Evolutionary conservation across 495 filamentous ascomycete species (phyloP).

Genomic region (Recurvomyces mirabilis): DNA sequence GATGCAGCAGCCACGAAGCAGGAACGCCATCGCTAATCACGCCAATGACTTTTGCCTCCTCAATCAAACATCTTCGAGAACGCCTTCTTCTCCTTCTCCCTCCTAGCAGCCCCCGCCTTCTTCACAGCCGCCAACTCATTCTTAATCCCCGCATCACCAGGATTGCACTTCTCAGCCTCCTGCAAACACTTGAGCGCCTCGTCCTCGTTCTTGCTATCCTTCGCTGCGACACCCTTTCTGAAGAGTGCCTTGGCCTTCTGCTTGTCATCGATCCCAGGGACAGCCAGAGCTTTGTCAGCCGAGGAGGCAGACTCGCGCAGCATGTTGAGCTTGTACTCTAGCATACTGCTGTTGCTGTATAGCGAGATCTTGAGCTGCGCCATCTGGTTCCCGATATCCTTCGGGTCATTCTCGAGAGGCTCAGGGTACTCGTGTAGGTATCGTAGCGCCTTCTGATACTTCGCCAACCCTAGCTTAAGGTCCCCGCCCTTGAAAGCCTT

Average conservation of each 20-base stretch:
- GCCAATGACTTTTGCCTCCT: no score
- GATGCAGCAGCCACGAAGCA: no score
- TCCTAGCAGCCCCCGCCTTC: conserved; percentile 57
- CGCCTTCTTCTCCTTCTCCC: conserved; percentile 77
- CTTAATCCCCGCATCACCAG: conserved; percentile 61
- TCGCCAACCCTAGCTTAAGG: conserved; percentile 61
- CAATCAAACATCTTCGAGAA: conserved; percentile 76
- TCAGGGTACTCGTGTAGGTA: conserved; percentile 85
- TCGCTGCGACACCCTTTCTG: conserved; percentile 62
- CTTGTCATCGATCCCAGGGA: conserved; percentile 52
- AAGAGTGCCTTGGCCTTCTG: conserved; percentile 85
- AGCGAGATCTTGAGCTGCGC: conserved; percentile 64
- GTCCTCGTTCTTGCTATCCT: conserved; percentile 76
- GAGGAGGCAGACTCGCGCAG: conserved; percentile 56
- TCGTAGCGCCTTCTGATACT: conserved; percentile 95
- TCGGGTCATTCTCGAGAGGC: conserved; percentile 51
- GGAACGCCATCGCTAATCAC: no score
- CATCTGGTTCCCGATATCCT: conserved; percentile 54
- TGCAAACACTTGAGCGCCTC: conserved; percentile 66
- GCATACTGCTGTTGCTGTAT: conserved; percentile 65
- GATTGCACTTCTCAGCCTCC: conserved; percentile 60
- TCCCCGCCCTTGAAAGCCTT: conserved; percentile 76
- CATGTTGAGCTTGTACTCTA: conserved; percentile 67
- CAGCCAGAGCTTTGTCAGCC: conserved; percentile 63
- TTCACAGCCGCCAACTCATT: conserved; percentile 68